Conservation (phyloP, 768 basidiomycete species). For the Xerocomus potaroensis region DNA sequence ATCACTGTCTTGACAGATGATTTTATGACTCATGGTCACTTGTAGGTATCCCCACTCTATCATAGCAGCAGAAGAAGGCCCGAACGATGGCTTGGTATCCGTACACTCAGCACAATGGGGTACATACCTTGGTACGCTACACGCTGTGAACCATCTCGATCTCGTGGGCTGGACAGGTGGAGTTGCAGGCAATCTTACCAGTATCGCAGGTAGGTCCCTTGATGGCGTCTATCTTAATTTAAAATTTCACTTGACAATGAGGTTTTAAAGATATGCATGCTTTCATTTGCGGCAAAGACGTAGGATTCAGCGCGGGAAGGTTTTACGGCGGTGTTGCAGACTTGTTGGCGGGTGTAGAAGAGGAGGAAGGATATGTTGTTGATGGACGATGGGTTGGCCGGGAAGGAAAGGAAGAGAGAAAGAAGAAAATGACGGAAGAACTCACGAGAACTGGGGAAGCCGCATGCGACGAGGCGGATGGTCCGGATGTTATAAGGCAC, state of each 20-base stretch:
- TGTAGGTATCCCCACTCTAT: conserved; percentile 68
- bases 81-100: conserved; percentile 92
- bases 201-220: conserved; percentile 15
- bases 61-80: conserved; percentile 81
- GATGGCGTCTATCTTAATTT: not conserved
- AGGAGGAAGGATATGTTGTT: conserved; percentile 41
- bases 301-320: conserved; percentile 86
- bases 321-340: conserved; percentile 87
- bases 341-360: conserved; percentile 72
- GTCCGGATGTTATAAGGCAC: conserved; percentile 5
- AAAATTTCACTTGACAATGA: not conserved
- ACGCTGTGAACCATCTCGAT: conserved; percentile 88
- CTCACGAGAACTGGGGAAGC: conserved; percentile 1
- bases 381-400: conserved; percentile 22
- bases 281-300: conserved; percentile 81
- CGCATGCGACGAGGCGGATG: not conserved
- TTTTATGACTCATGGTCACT: not conserved
- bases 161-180: conserved; percentile 82
- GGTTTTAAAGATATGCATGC: conserved; percentile 80
- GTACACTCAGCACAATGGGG: conserved; percentile 91
- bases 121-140: conserved; percentile 89
- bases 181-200: conserved; percentile 24
- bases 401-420: conserved; percentile 15
- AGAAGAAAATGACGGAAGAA: conserved; percentile 1
- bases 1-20: not conserved